Percentiles rank a stretch among this genome's conserved stretches.
phyloP scores from a whole-genome alignment of 2,329 filamentous ascomycete genomes.

The Sporothrix sp. region DNA sequence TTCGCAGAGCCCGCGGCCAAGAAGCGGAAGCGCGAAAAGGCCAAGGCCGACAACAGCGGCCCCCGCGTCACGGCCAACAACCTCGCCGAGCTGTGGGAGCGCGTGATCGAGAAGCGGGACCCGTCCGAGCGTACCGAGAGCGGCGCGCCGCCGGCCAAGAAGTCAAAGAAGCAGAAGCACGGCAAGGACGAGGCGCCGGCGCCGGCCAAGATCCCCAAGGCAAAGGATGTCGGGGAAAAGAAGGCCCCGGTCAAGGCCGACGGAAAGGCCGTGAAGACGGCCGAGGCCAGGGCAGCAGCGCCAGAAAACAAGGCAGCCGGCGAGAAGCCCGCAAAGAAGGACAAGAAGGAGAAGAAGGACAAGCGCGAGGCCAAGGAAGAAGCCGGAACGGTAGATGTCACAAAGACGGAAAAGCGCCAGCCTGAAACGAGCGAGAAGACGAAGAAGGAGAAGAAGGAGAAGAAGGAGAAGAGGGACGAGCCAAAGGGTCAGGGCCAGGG shows the following conservation, averaged over 20 bases:
- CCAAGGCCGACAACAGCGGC: background rate
- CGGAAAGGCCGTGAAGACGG: conserved; percentile 13
- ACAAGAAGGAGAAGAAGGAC: conserved; percentile 10
- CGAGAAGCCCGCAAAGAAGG: conserved; percentile 6
- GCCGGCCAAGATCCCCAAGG: background rate
- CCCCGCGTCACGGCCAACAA: conserved; percentile 54
- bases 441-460: conserved; percentile 13
- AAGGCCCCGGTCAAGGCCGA: conserved; percentile 12
- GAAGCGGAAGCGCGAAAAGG: conserved; percentile 44
- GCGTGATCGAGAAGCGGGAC: conserved; percentile 62
- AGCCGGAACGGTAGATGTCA: no score
- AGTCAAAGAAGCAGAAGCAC: conserved; percentile 19
- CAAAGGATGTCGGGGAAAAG: no score
- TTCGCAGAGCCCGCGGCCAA: conserved; percentile 27
- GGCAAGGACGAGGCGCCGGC: conserved; percentile 11
- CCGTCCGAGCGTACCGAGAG: conserved; percentile 12
- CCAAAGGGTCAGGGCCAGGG: conserved; percentile 16
- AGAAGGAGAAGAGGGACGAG: conserved; percentile 7
- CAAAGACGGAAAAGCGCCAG: conserved; percentile 6
- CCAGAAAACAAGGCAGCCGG: background rate
- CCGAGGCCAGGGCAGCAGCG: background rate
- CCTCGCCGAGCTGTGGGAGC: conserved; percentile 68
- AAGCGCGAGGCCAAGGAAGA: conserved; percentile 21
- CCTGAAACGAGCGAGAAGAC: background rate
- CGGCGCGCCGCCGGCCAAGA: conserved; percentile 9